Evolutionary conservation across 2,329 filamentous ascomycete species (phyloP), one percentile per base, ranked within the genome.

Genomic region (Teratosphaeriaceae sp.): DNA sequence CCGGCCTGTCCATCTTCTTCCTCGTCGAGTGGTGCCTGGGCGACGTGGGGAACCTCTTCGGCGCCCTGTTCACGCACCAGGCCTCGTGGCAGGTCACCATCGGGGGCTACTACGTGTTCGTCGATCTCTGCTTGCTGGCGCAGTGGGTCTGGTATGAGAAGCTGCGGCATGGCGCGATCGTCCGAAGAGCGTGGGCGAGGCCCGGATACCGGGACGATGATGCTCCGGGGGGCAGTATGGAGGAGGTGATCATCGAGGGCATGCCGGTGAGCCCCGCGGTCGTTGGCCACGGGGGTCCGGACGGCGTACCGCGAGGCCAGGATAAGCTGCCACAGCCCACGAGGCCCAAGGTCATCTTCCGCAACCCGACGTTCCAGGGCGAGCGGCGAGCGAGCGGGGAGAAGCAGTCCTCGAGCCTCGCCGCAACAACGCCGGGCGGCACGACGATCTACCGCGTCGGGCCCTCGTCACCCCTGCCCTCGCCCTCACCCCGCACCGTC

Each of bases 61-160:
- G 80, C 7, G 79, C 77, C 2, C 49, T 83, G 9, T 75, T 82
- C 54, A 81, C 80, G 5, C 67, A 73, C 18, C 80, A 84, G 58
- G 80, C 80, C 16, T 68, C 69, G 38, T 84, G 81, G 77, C 80
- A 84, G 65, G 71, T 83, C 30, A 72, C 80, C 7, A 71, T 84
- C 38, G 80, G 79, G 1, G 66, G 63, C 18, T 84, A 84, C 62
- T 84, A 84, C 57, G 78, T 82, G 38, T 74, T 75, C 20, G 80
- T 84, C 2, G 80, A 84, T 58, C 63, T 79, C 22, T 71, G 75
- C 26, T 65, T 84, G 21, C 77, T 81, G 6, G 65, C 69, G 26
- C 80, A 84, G 62, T 83, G 78, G 66, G 65, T 80, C 27, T 84
- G 79, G 78, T 84, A 84, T 54, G 78, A 78, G 39, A 67, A 75